Base-by-base conservation (phyloP, 495 filamentous ascomycete genomes). In the Lasiosphaeria ovina region DNA sequence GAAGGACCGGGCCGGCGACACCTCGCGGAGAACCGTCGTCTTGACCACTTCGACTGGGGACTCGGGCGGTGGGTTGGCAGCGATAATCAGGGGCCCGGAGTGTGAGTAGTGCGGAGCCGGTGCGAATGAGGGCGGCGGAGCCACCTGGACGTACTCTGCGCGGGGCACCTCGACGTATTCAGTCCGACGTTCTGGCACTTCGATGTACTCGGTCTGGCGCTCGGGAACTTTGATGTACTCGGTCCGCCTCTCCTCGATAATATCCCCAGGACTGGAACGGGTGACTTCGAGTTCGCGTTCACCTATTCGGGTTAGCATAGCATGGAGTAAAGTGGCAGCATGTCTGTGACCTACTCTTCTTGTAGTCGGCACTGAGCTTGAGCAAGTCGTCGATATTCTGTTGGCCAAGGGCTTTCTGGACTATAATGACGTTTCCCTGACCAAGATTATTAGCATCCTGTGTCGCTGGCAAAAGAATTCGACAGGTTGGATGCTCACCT, bases 301-400 rank as follows among this genome's bases (percentile, higher is more conserved):
- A 10, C 68, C 74, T 71, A 48, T n/a, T 4, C 1, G 12, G 11
- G 59, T 74, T 62, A 73, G 69, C 3, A 24, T 2, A 24, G 24
- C 24, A 24, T 24, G 24, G 24, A 24, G 47, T n/a, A 3, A 1
- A 17, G 33, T 38, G n/a, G 35, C 6, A 32, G 47, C 6, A 54
- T 4, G 44, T n/a, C 48, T 17, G 11, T 9, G 16, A 59, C 73
- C 52, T 62, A 83, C 78, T 74, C 54, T 74, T 80, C 70, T 85
- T 83, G 61, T 85, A 88, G 35, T 89, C 84, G 65, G 90, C 88
- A 69, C 91, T 95, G 45, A 91, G 76, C 61, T 83, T 87, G 62
- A 97, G 88, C 57, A 96, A 77, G 64, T 93, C 88, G 67, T 96
- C 92, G 65, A 97, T 97, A 62, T 95, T 89, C 34, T 91, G 85